A percentile compares a stretch with the other conserved stretches of the same genome.
Evolutionary conservation across 2,329 filamentous ascomycete species (phyloP).

Genomic region (Pseudogymnoascus sp.): DNA sequence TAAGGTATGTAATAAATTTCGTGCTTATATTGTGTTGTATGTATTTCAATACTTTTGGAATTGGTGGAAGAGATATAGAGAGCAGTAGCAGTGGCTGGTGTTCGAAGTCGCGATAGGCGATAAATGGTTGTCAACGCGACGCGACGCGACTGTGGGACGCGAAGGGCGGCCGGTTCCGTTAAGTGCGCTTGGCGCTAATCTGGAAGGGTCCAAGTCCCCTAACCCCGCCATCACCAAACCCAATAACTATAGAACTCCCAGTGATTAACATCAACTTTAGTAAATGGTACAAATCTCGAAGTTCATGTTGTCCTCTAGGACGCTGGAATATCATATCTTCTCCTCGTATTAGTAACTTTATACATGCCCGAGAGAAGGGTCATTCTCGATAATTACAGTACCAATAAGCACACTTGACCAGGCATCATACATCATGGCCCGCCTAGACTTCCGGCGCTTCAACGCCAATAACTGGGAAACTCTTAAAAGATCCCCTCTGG

Average conservation of each 20-base stretch:
- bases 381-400: not conserved
- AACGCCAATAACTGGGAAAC: constrained; percentile 45
- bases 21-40: not conserved
- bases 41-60: not conserved
- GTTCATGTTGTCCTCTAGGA: not conserved
- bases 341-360: not conserved
- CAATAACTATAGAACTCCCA: not conserved
- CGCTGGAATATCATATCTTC: not conserved
- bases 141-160: constrained; percentile 1
- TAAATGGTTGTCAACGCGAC: not conserved
- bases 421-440: constrained; percentile 15
- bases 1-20: constrained; percentile 3
- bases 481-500: constrained; percentile 46
- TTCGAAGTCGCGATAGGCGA: not conserved
- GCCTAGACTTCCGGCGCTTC: constrained; percentile 19
- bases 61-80: constrained; percentile 2
- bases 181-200: constrained; percentile 6
- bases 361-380: not conserved
- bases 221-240: not conserved
- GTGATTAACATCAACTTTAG: not conserved
- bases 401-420: not conserved
- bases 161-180: constrained; percentile 5
- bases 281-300: not conserved
- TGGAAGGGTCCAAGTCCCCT: constrained; percentile 4
- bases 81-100: not conserved